These are phyloP conservation scores for Schizophyllum commune DNA, from an alignment of 1,284 basidiomycete species.

Conservation along the genomic window DNA sequence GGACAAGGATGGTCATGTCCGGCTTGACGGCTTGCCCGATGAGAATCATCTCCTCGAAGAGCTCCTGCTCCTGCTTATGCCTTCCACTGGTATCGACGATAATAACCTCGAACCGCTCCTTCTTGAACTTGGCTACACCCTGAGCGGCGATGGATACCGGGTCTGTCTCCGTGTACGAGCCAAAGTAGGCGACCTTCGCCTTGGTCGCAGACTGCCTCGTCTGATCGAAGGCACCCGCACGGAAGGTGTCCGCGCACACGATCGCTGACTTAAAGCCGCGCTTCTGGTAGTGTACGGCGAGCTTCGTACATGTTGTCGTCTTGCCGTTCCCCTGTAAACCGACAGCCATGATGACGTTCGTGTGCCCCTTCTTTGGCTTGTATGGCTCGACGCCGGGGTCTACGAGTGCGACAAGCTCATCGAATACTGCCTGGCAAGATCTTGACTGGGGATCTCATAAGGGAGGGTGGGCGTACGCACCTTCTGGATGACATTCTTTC, in stretches of 20 bases:
- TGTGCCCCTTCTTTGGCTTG: constrained; percentile 93
- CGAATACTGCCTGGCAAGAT: constrained; percentile 77
- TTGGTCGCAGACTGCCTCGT: constrained; percentile 93
- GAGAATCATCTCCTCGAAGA: constrained; percentile 98
- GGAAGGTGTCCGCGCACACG: constrained; percentile 99
- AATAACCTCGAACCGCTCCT: constrained; percentile 97
- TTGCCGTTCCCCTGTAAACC: constrained; percentile 97
- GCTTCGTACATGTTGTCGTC: constrained; percentile 96
- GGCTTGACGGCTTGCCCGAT: constrained; percentile 92
- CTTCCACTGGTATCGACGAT: constrained; percentile 98
- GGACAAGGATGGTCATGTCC: constrained; percentile 84
- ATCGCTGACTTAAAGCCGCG: constrained; percentile 97
- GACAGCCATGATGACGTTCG: constrained; percentile 97
- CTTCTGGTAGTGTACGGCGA: constrained; percentile 96
- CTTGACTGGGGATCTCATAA: constrained; percentile 1
- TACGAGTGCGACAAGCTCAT: constrained; percentile 92
- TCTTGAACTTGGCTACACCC: constrained; percentile 96
- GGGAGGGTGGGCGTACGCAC: constrained; percentile 30
- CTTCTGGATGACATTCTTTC: constrained; percentile 87
- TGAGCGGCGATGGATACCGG: constrained; percentile 92
- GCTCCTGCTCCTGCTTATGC: constrained; percentile 95
- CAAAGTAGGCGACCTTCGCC: constrained; percentile 98
- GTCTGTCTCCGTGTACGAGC: constrained; percentile 98
- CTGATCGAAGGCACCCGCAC: constrained; percentile 99
- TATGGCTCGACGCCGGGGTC: constrained; percentile 93